Base-by-base conservation (phyloP, 768 basidiomycete genomes). In the Pleurotus pulmonarius region DNA sequence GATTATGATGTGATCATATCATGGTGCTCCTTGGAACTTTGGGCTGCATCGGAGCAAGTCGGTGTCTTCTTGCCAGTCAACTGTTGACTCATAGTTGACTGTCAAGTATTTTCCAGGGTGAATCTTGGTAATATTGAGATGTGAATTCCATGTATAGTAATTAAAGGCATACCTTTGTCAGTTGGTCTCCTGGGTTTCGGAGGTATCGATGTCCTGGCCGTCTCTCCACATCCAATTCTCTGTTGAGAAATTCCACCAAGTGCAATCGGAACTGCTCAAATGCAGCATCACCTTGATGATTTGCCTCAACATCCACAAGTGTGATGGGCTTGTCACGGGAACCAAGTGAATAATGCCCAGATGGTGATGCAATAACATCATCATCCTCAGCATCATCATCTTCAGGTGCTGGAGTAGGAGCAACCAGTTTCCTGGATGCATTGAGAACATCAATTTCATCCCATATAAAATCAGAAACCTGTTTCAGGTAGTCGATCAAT, bases 31-130 rank as follows among this genome's bases (percentile, higher is more conserved):
- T 41, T 64, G 59, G 56, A 74, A 76, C 0, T 44, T 45, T 5
- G 71, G 68, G 46, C 64, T 72, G 59, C 64, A 70, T 3, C 58
- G 54, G 1, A 76, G 61, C 26, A 68, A 59, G 51, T 75, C 65
- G 0, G 59, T 64, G 2, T 57, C 56, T 15, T 59, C 18, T 11
- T 45, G 20, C 72, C 71, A 74, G 56, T 69, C 60, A 6, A 67
- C 55, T 1, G 38, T 49, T 0, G 64, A 71, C 13, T 58, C 61
- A 59, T 69, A 74, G 18, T 64, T 56, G n/a, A 71, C 55, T 47
- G 60, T 65, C 59, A 39, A 64, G 56, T 60, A n/a, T 54, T 11
- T 1, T 38, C 3, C 15, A 64, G 47, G n/a, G 40, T 24, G 5
- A 49, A 40, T 41, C 49, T 51, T 15, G 62, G 61, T 22, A 39